Conservation (phyloP, 2,329 filamentous ascomycete genomes). For the Botrytis deweyae region DNA sequence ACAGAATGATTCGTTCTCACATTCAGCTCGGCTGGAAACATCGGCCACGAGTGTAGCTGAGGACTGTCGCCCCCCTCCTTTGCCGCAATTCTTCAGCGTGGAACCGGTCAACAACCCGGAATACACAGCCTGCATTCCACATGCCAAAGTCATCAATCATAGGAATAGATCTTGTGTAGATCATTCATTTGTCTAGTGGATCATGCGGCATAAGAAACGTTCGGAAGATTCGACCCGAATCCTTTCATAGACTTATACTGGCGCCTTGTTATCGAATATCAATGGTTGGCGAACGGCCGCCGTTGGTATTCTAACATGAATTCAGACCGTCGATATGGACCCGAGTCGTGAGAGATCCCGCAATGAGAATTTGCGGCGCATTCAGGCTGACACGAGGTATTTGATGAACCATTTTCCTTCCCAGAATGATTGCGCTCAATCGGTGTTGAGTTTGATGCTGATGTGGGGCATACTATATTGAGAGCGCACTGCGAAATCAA, state of each 20-base stretch:
- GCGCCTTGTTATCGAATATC: neutral
- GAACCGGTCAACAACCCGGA: neutral
- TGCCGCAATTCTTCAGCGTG: neutral
- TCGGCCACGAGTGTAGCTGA: neutral
- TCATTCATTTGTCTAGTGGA: neutral
- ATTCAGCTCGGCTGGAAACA: neutral
- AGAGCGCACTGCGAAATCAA: neutral
- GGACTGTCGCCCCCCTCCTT: neutral
- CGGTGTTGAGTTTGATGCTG: neutral
- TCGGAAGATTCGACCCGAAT: neutral
- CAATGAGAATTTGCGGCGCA: neutral
- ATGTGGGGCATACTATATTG: neutral
- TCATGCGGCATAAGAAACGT: neutral
- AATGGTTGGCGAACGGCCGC: neutral
- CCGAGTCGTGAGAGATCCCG: constrained; percentile 1
- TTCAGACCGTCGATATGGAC: neutral
- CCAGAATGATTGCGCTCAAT: neutral
- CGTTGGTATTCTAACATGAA: neutral
- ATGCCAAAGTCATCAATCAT: neutral
- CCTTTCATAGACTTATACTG: neutral
- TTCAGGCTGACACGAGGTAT: neutral
- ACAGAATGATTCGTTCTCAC: constrained; percentile 1
- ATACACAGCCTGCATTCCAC: neutral
- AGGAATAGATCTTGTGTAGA: neutral
- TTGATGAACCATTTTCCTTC: neutral